Percentiles rank a stretch among this genome's conserved stretches.
phyloP scores from a whole-genome alignment of 1,284 basidiomycete species.

The Ganoderma leucocontextum region DNA sequence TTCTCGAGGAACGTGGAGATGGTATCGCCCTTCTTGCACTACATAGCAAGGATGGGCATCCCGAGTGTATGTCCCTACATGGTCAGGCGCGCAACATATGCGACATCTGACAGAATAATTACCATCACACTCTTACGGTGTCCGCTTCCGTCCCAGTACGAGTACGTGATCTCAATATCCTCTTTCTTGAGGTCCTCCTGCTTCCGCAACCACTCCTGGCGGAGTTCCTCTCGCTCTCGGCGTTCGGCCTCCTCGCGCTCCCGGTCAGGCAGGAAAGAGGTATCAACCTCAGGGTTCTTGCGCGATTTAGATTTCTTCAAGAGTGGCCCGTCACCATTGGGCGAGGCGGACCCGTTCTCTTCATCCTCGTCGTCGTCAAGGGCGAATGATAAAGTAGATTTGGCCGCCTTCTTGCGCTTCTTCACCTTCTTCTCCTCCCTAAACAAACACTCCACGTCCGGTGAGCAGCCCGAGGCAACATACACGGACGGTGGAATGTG shows the following conservation, averaged over 20 bases:
- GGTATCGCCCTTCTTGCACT: constrained; percentile 99
- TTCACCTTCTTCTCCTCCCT: constrained; percentile 90
- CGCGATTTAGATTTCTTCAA: constrained; percentile 82
- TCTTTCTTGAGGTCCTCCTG: constrained; percentile 92
- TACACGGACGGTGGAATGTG: background rate
- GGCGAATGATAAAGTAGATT: constrained; percentile 90
- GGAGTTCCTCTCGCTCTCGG: constrained; percentile 85
- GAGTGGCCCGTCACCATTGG: constrained; percentile 50
- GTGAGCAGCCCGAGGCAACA: constrained; percentile 59
- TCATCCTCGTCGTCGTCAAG: constrained; percentile 79
- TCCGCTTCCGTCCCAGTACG: constrained; percentile 98
- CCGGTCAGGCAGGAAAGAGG: constrained; percentile 97
- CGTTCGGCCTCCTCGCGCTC: constrained; percentile 95
- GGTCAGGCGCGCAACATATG: constrained; percentile 35
- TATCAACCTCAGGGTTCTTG: constrained; percentile 97
- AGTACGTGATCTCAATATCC: constrained; percentile 93
- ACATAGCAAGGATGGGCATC: constrained; percentile 23
- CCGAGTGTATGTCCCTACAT: constrained; percentile 38
- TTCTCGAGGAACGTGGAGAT: constrained; percentile 92
- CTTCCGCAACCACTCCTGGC: constrained; percentile 89
- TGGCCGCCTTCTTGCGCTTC: constrained; percentile 88
- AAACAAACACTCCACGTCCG: constrained; percentile 81
- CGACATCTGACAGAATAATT: constrained; percentile 44
- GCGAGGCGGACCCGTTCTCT: constrained; percentile 47
- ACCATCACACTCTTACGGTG: constrained; percentile 94